Evolutionary conservation across 257 asterid species (phyloP).

Genomic region (Solanum pimpinellifolium): DNA sequence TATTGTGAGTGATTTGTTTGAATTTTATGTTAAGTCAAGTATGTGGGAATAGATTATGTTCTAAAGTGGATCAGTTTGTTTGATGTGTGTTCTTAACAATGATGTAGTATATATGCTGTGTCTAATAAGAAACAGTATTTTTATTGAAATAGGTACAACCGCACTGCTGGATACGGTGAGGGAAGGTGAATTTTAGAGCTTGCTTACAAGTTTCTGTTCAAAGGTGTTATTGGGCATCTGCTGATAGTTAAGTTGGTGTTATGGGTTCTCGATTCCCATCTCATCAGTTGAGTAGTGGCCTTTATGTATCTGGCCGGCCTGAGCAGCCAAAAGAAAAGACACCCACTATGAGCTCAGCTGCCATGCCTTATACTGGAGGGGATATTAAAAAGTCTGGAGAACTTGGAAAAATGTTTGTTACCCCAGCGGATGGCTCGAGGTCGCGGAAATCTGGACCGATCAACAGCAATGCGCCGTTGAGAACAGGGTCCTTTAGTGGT

Average conservation of each 20-base stretch:
- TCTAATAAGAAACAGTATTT: not conserved
- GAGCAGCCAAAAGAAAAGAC: constrained; percentile 76
- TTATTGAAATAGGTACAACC: not conserved
- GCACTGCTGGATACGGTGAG: not conserved
- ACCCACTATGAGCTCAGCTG: constrained; percentile 71
- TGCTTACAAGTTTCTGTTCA: not conserved
- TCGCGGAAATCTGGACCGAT: constrained; percentile 85
- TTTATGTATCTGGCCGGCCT: constrained; percentile 83
- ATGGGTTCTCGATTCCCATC: constrained; percentile 97
- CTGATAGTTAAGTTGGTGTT: not conserved
- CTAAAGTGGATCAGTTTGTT: not conserved
- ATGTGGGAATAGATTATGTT: not conserved
- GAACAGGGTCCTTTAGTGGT: constrained; percentile 63
- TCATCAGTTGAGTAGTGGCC: constrained; percentile 88
- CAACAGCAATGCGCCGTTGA: constrained; percentile 30
- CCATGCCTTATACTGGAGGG: constrained; percentile 93
- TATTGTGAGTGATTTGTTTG: not conserved
- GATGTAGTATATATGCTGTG: not conserved
- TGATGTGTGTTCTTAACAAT: not conserved
- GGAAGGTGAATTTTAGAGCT: not conserved
- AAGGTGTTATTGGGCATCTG: not conserved
- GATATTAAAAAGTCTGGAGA: constrained; percentile 91
- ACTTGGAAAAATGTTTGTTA: constrained; percentile 89
- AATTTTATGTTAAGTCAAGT: not conserved
- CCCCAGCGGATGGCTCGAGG: constrained; percentile 38